Evolutionary conservation across 768 basidiomycete species (phyloP), one percentile per base, ranked within the genome.

Genomic region (Porphyrellus cyaneotinctus): DNA sequence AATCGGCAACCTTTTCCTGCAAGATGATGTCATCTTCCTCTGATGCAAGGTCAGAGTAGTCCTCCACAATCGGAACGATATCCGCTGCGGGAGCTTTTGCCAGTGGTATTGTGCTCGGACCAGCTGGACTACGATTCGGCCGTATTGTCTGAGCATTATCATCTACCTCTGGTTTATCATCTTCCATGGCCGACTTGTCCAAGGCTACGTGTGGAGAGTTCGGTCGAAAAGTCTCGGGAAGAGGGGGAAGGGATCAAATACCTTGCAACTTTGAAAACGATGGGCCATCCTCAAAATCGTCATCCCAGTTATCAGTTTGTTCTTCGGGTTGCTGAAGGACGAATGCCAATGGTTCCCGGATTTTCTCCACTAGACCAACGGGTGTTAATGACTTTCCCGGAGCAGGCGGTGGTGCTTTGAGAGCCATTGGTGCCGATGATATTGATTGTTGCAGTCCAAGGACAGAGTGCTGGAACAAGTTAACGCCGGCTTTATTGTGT

Each of bases 251-350:
- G 38, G 2, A 43, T 18, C 26, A 36, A 42, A 35, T 51, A 59
- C 83, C 85, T 74, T 87, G 88, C 28, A 95, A 68, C 69, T 94
- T 95, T 9, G 86, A 83, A 48, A 91, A 81, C 0, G 91, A 92
- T 31, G 94, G 93, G 2, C 88, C 92, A 58, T 91, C 92, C 65
- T 94, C 92, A 58, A 99, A 99, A 64, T 99, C 97, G 58, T 94
- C 91, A 63, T 99, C 97, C 97, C 97, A 99, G 58, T 94, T 95
- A 66, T 97, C 94, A 2, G 86, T 88, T 66, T 91, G 88, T 58
- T 91, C 87, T 72, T 94, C 88, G 17, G 87, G 87, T 22, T 81
- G 79, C 53, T 83, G 85, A 22, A 89, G 70, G 15, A 76, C 80
- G 57, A 87, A 85, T 5, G 81, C 79, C 49, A 82, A 71, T 5